Evolutionary conservation across 768 basidiomycete species (phyloP), one percentile per base, ranked within the genome.

Genomic region (Boletus tomentosulus): DNA sequence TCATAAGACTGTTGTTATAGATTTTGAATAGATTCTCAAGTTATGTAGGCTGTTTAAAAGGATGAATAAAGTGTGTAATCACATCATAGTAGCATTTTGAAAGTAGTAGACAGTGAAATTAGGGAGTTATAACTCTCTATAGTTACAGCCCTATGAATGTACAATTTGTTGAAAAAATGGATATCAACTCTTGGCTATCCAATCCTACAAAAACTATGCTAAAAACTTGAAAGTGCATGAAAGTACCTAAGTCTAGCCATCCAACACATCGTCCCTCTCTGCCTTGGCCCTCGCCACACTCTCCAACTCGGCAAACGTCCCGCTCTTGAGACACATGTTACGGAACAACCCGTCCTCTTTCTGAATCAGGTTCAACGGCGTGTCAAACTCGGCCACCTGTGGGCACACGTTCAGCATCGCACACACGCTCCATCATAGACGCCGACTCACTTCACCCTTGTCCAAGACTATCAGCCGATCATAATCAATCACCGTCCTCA

Each of bases 401-500:
- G 12, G 12, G n/a, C 1, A 8, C 9, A 1, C 1, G 7, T 25
- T 57, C 19, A 54, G 41, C 35, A 41, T n/a, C 22, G 3, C 15
- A 39, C 45, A 54, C 8, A 28, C 34, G 10, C 8, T 10, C 28
- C 10, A 42, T 22, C 15, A 10, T 2, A 16, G 6, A n/a, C 9
- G 16, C 13, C 2, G 10, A 58, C 68, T 0, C 22, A 65, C 69
- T 62, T 70, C 60, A 46, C 66, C 68, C 56, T 57, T 66, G 51
- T 93, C 89, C n/a, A 93, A 73, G 8, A 93, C 85, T 55, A 92
- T 78, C 55, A 94, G 70, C 30, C 85, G 76, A 69, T 87, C 86
- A 61, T 93, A 86, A 69, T 94, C 88, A 55, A 89, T 87, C 50
- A 92, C 82, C 1, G 89, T 90, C 49, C 80, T 77, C 54, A 91